Conservation (phyloP, 2,329 filamentous ascomycete genomes). For the Ophiognomonia clavigignenti-juglandacearum region DNA sequence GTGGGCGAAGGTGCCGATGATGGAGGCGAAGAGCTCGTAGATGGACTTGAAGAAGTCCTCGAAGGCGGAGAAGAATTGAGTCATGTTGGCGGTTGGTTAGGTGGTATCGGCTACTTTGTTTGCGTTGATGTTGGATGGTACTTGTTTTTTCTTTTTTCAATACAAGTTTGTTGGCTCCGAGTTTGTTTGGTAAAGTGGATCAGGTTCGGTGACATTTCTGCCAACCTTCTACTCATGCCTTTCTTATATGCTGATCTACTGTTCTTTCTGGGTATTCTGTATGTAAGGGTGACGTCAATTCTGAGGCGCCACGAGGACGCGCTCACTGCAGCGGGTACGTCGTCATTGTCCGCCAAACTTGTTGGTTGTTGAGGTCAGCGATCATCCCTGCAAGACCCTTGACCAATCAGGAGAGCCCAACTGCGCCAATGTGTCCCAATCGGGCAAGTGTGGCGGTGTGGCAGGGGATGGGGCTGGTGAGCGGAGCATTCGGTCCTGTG, state of each 20-base stretch:
- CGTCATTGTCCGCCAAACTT: neutral
- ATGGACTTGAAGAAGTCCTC: conserved; percentile 35
- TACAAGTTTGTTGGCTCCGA: neutral
- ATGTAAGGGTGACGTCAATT: neutral
- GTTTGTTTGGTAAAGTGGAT: too few species aligned
- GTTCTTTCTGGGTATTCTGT: too few species aligned
- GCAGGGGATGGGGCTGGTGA: neutral
- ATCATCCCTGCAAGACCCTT: neutral
- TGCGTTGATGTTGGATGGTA: neutral
- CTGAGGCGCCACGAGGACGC: neutral
- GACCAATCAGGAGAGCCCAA: neutral
- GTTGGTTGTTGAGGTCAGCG: neutral
- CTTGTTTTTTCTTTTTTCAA: neutral
- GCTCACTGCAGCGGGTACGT: neutral
- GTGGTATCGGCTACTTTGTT: neutral
- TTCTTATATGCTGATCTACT: too few species aligned
- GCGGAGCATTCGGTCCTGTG: neutral
- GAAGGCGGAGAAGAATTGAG: conserved; percentile 29
- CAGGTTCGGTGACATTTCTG: too few species aligned
- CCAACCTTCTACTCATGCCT: neutral
- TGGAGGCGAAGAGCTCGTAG: conserved; percentile 35
- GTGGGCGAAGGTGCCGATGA: conserved; percentile 30
- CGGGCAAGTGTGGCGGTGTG: neutral
- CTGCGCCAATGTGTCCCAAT: neutral
- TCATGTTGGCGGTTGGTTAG: conserved; percentile 14